Evolutionary conservation across 345 rosid species (phyloP).

Genomic region (Pistacia integerrima): DNA sequence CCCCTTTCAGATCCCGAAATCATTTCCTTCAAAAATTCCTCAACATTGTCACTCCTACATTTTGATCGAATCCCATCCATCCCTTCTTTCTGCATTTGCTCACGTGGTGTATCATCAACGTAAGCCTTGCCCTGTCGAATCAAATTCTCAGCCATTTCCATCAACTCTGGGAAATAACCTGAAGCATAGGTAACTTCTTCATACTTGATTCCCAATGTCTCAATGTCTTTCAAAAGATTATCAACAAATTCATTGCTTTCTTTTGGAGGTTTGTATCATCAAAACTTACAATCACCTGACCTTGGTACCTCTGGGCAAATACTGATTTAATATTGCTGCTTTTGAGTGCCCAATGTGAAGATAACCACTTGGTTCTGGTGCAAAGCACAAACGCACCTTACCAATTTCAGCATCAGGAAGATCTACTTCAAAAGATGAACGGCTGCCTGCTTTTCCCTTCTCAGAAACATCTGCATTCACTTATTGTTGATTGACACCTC

Average conservation of each 20-base stretch:
- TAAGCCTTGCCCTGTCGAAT: slow-evolving; percentile 82
- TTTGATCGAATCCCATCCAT: slow-evolving; percentile 93
- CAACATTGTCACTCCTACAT: slow-evolving; percentile 63
- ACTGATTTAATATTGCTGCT: slow-evolving; percentile 23
- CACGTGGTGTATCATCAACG: slow-evolving; percentile 89
- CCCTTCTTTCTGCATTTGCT: slow-evolving; percentile 84
- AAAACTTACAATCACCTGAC: slow-evolving; percentile 82
- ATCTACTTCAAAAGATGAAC: slow-evolving; percentile 69
- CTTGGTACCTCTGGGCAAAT: slow-evolving; percentile 83
- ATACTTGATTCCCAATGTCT: slow-evolving; percentile 81
- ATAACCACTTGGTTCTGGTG: slow-evolving; percentile 97
- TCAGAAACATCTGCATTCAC: slow-evolving; percentile 45
- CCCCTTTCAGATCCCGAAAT: slow-evolving; percentile 79
- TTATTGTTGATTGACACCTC: slow-evolving; percentile 33
- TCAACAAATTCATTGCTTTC: slow-evolving; percentile 97
- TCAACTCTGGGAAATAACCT: slow-evolving; percentile 78
- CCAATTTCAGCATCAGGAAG: slow-evolving; percentile 87
- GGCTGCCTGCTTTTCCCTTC: slow-evolving; percentile 66
- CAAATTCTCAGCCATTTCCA: slow-evolving; percentile 84
- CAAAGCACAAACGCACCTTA: slow-evolving; percentile 80
- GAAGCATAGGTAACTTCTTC: slow-evolving; percentile 78
- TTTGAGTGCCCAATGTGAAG: slow-evolving; percentile 15
- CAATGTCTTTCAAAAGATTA: slow-evolving; percentile 75
- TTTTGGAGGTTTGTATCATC: slow-evolving; percentile 95
- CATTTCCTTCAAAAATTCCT: slow-evolving; percentile 86